Evolutionary conservation across 371 early-diverging fungal genomes (phyloP), one percentile per base, ranked within the genome.

Genomic region (Rhizopus arrhizus): DNA sequence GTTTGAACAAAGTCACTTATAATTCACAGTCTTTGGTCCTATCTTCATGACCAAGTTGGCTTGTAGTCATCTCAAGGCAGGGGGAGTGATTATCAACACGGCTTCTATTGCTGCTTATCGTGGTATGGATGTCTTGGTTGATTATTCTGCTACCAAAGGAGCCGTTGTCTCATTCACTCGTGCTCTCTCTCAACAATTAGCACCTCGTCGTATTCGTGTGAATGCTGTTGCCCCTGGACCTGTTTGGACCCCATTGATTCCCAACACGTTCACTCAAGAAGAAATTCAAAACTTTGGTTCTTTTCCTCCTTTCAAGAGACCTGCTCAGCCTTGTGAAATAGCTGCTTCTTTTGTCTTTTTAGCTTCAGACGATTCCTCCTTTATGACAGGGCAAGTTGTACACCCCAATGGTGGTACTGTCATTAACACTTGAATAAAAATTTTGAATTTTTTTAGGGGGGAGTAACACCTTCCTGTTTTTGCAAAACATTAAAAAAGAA

Each of bases 221-320:
- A 86, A 88, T 67, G 80, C 86, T 32, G 83, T 87, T 38, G 88
- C 86, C 38, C 86, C 83, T 61, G 89, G 89, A 46, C 82, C 83
- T 66, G 82, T 87, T 43, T 84, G 85, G 69, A 88, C 89, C 41
- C 87, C 85, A 38, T 71, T 88, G 65, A 86, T 85, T 54, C 85
- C 84, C 45, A 84, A 87, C 70, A 86, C 85, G 53, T 85, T 84
- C 64, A 73, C 80, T 34, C 73, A 78, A 45, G 83, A 86, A 64
- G 77, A 80, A 53, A 83, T 88, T 56, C 80, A 83, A 38, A 82
- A 84, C 62, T 82, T 83, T 64, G 88, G 89, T 40, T 81, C 87
- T 42, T 83, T 84, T 75, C 86, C 86, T 54, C 87, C 89, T 41
- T 77, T 85, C 71, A 81, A 83, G 70, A 72, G 89, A n/a, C 81